Percentiles rank a stretch among this genome's conserved stretches.
These are phyloP conservation scores for Fusarium musae DNA, from an alignment of 2,329 filamentous ascomycete genomes.

Conservation along the genomic window DNA sequence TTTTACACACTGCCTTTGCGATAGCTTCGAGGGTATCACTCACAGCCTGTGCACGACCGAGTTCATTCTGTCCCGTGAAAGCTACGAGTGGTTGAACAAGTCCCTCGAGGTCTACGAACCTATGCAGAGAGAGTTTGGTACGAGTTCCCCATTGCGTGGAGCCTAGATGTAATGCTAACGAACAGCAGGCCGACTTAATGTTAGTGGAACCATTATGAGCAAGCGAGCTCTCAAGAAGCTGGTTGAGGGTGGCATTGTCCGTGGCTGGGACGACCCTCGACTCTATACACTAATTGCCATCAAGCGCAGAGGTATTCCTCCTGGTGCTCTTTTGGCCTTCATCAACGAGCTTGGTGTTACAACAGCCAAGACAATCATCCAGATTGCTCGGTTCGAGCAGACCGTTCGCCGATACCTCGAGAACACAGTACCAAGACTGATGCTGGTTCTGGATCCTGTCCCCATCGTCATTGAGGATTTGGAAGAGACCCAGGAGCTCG, in stretches of 20 bases:
- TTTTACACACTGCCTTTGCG: constrained; percentile 89
- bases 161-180: background rate
- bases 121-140: constrained; percentile 88
- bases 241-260: constrained; percentile 80
- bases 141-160: background rate
- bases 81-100: constrained; percentile 91
- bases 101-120: constrained; percentile 85
- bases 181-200: constrained; percentile 60
- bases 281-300: constrained; percentile 89
- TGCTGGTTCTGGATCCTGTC: constrained; percentile 89
- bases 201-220: constrained; percentile 86
- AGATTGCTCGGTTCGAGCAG: constrained; percentile 85
- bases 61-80: constrained; percentile 84
- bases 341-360: constrained; percentile 93
- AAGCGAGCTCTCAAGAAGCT: constrained; percentile 87
- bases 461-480: constrained; percentile 84
- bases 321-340: constrained; percentile 88
- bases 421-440: constrained; percentile 85
- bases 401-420: constrained; percentile 88
- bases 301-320: constrained; percentile 85
- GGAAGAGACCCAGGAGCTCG: constrained; percentile 65
- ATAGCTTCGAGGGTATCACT: constrained; percentile 91
- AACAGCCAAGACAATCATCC: constrained; percentile 81
- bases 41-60: constrained; percentile 95
- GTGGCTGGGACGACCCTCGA: constrained; percentile 91